Percentiles rank a stretch among this genome's conserved stretches.
phyloP scores from a whole-genome alignment of 169 alveolate species.

The Babesia caballi region DNA sequence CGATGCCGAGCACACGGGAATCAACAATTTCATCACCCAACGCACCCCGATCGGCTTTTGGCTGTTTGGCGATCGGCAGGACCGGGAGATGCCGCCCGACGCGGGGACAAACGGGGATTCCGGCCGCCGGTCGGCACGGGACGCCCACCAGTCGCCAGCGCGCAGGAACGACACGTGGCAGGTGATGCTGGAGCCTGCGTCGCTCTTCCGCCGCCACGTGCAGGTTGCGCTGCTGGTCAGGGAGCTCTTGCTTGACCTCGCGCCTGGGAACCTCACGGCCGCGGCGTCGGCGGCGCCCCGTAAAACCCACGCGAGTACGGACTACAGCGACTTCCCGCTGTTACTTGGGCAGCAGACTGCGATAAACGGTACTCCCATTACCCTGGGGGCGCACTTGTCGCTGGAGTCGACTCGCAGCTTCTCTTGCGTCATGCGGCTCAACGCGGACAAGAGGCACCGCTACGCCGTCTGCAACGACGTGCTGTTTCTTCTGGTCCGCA shows the following conservation, averaged over 20 bases:
- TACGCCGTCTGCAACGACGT: conserved; percentile 7
- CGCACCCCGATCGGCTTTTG: conserved; percentile 1
- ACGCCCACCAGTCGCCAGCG: neutral
- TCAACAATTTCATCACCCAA: neutral
- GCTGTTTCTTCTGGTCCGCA: conserved; percentile 11
- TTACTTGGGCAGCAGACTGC: conserved; percentile 1
- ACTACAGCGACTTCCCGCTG: conserved; percentile 50
- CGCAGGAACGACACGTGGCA: conserved; percentile 1
- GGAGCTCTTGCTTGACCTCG: neutral
- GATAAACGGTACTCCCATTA: conserved; percentile 12
- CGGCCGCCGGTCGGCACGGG: neutral
- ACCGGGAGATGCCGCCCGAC: neutral
- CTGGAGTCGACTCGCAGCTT: neutral
- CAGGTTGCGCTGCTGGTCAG: conserved; percentile 16
- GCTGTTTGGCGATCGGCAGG: neutral
- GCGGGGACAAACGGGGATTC: neutral
- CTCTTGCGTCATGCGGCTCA: conserved; percentile 13
- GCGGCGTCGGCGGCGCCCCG: neutral
- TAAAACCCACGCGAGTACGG: neutral
- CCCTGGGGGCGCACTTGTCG: conserved; percentile 7
- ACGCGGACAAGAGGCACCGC: neutral
- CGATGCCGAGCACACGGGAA: neutral
- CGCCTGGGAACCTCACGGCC: neutral
- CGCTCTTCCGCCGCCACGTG: conserved; percentile 11
- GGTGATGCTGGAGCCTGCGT: neutral